These are phyloP conservation scores for Moniliella sp. DNA, from an alignment of 1,284 basidiomycete genomes.

Conservation along the genomic window DNA sequence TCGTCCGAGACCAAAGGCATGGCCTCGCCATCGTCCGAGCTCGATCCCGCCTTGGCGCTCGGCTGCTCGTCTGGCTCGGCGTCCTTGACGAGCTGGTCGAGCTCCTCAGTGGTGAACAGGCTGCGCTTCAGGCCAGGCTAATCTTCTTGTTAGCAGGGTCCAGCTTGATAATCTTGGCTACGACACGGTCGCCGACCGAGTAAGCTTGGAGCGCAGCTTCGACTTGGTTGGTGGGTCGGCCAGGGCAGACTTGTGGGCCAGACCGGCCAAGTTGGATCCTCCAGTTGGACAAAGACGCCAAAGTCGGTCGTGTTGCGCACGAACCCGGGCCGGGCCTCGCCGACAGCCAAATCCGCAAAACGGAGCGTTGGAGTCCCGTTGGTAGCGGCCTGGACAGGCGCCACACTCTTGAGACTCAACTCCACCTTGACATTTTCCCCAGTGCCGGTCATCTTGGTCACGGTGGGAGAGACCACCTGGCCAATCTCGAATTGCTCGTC, in stretches of 20 bases:
- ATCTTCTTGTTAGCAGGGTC: conserved; percentile 56
- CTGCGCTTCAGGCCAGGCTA: conserved; percentile 75
- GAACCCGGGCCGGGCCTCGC: conserved; percentile 33
- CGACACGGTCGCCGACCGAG: conserved; percentile 64
- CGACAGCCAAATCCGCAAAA: conserved; percentile 18
- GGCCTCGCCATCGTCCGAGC: conserved; percentile 13
- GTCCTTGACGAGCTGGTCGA: conserved; percentile 19
- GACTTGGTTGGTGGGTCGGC: conserved; percentile 56
- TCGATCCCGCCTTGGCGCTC: conserved; percentile 23
- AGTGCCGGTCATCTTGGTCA: conserved; percentile 42
- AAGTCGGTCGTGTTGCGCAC: conserved; percentile 50
- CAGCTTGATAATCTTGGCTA: conserved; percentile 53
- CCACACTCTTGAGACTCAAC: conserved; percentile 56
- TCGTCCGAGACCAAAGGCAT: conserved; percentile 5
- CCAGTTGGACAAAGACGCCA: conserved; percentile 75
- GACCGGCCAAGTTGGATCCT: conserved; percentile 57
- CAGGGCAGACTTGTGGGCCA: conserved; percentile 71
- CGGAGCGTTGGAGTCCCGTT: too few relatives aligned
- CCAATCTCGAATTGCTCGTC: conserved; percentile 59
- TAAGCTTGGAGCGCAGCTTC: conserved; percentile 56
- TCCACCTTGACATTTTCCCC: conserved; percentile 58
- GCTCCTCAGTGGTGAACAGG: conserved; percentile 44
- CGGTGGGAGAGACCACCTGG: conserved; percentile 65
- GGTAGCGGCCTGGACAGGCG: too few relatives aligned
- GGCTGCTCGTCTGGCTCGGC: too few relatives aligned